A percentile compares a stretch with the other conserved stretches of the same genome.
Conservation (phyloP, 306 rosid genomes). For the Lupinus albus region DNA sequence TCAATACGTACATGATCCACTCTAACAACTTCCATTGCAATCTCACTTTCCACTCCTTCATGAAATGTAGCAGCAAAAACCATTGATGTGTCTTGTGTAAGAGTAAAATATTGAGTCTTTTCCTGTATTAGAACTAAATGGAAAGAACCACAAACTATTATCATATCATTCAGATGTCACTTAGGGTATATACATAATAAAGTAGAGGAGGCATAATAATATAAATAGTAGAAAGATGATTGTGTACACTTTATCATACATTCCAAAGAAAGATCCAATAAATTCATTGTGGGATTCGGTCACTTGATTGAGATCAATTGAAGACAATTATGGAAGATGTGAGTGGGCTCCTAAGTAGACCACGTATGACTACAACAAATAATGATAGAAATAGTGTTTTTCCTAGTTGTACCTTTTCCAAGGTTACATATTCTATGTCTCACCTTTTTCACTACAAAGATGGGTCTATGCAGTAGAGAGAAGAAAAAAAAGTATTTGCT, state of each 20-base stretch:
- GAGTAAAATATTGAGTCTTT: constrained; percentile 77
- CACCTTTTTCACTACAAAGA: constrained; percentile 66
- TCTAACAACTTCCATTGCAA: too few species aligned
- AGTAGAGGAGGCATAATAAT: too few species aligned
- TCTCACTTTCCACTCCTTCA: constrained; percentile 65
- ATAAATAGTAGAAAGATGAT: not conserved
- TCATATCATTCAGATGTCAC: not conserved
- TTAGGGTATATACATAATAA: not conserved
- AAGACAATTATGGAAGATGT: constrained; percentile 51
- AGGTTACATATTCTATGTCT: constrained; percentile 42
- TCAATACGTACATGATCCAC: too few species aligned
- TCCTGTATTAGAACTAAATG: constrained; percentile 52
- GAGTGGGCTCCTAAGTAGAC: constrained; percentile 89
- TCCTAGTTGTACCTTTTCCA: not conserved
- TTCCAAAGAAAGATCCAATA: constrained; percentile 73
- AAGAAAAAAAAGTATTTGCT: constrained; percentile 42
- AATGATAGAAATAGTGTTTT: not conserved
- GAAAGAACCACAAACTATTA: not conserved
- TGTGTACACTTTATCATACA: constrained; percentile 43
- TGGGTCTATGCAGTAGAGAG: constrained; percentile 44
- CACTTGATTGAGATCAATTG: constrained; percentile 50
- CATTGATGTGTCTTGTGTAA: constrained; percentile 87
- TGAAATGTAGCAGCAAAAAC: constrained; percentile 86
- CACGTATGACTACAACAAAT: constrained; percentile 66
- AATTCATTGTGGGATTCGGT: constrained; percentile 67